Percentiles rank a stretch among this genome's conserved stretches.
Evolutionary conservation across 495 filamentous ascomycete species (phyloP).

Genomic region (Amorphotheca resinae): DNA sequence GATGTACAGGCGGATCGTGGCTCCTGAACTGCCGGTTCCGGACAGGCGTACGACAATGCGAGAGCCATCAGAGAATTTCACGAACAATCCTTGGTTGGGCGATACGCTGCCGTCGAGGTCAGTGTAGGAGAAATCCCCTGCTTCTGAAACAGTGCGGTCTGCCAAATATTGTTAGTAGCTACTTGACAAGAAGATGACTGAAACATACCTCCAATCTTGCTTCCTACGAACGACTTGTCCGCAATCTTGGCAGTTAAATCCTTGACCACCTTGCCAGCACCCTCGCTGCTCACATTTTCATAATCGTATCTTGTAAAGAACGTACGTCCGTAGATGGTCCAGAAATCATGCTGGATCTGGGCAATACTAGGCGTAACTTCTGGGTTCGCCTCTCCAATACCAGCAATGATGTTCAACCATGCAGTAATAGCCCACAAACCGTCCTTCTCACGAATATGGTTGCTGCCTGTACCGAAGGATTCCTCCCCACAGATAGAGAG

Average conservation of each 20-base stretch:
- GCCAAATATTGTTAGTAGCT: constrained; percentile 1
- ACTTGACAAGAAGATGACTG: background rate
- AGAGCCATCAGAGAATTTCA: constrained; percentile 89
- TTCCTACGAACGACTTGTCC: constrained; percentile 62
- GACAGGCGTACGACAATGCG: constrained; percentile 89
- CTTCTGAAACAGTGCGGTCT: constrained; percentile 71
- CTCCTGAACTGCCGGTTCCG: constrained; percentile 86
- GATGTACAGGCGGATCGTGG: constrained; percentile 91
- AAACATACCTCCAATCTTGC: constrained; percentile 53
- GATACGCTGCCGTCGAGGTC: constrained; percentile 92
- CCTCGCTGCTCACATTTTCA: constrained; percentile 82
- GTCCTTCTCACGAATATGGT: constrained; percentile 98
- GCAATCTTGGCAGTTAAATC: constrained; percentile 60
- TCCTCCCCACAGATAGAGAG: constrained; percentile 98
- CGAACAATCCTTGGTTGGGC: constrained; percentile 91
- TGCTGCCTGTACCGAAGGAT: constrained; percentile 96
- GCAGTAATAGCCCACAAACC: constrained; percentile 94
- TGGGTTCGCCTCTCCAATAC: constrained; percentile 71
- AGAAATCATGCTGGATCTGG: constrained; percentile 94
- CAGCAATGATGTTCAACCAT: constrained; percentile 97
- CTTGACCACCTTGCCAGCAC: constrained; percentile 76
- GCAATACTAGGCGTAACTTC: constrained; percentile 72
- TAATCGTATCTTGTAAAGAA: constrained; percentile 99
- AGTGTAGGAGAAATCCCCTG: constrained; percentile 93
- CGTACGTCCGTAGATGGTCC: constrained; percentile 88